Evolutionary conservation across 2,329 filamentous ascomycete genomes (phyloP).

Genomic region (Colletotrichum karsti): DNA sequence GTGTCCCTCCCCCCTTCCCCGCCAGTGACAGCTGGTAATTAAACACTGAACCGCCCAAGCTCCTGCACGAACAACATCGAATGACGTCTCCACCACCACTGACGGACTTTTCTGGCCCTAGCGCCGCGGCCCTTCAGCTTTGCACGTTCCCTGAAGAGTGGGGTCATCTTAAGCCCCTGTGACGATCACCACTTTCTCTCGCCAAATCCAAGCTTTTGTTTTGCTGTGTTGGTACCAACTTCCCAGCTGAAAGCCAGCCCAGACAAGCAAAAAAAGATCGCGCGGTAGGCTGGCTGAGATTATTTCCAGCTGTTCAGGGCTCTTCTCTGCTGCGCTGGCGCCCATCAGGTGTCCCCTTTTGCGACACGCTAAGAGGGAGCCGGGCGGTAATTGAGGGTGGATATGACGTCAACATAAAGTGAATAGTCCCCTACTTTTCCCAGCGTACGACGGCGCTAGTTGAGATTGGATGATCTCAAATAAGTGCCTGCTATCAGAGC

Average conservation of each 20-base stretch:
- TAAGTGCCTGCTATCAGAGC: background rate
- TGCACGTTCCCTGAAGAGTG: conserved; percentile 11
- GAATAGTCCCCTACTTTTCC: conserved; percentile 13
- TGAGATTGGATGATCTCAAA: conserved; percentile 9
- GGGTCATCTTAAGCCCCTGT: conserved; percentile 18
- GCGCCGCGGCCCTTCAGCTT: conserved; percentile 7
- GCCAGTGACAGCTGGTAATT: conserved; percentile 25
- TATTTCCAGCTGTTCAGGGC: background rate
- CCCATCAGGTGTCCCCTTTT: conserved; percentile 1
- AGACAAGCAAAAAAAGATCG: background rate
- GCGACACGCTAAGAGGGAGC: background rate
- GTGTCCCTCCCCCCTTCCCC: background rate
- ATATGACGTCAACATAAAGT: conserved; percentile 21
- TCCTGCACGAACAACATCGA: conserved; percentile 18
- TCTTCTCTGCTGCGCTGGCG: conserved; percentile 1
- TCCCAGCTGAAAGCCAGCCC: background rate
- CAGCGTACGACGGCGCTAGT: conserved; percentile 15
- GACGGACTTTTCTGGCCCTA: conserved; percentile 12
- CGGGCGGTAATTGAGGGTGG: background rate
- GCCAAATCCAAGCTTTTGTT: conserved; percentile 9
- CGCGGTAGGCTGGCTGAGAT: background rate
- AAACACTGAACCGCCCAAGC: conserved; percentile 19
- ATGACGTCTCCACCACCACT: conserved; percentile 27
- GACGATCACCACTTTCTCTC: conserved; percentile 20
- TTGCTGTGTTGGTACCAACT: background rate